A percentile compares a stretch with the other conserved stretches of the same genome.
Evolutionary conservation across 108 stramenopile species (phyloP).

Genomic region (Fragilariopsis cylindrus): DNA sequence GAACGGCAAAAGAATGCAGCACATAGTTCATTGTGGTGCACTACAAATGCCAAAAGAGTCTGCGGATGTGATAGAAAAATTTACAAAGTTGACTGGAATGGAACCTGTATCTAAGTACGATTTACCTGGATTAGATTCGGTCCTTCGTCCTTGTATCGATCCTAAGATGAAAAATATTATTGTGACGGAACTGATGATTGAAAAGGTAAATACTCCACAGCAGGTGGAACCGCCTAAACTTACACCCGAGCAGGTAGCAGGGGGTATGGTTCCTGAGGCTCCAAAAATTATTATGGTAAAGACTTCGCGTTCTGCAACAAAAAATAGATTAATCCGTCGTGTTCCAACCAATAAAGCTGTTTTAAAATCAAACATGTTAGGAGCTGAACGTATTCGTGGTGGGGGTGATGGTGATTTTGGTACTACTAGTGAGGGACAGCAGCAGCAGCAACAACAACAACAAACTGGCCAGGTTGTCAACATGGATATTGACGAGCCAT

Average conservation of each 20-base stretch:
- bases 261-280: background rate
- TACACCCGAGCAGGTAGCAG: slow-evolving; percentile 8
- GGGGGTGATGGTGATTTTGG: slow-evolving; percentile 35
- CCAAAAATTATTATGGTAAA: background rate
- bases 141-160: slow-evolving; percentile 47
- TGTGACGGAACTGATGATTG: slow-evolving; percentile 36
- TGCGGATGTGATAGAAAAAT: slow-evolving; percentile 45
- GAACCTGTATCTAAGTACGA: slow-evolving; percentile 6
- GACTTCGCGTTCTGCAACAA: slow-evolving; percentile 17
- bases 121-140: slow-evolving; percentile 47
- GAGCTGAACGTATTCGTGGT: slow-evolving; percentile 46
- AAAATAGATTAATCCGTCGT: slow-evolving; percentile 21
- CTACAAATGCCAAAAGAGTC: slow-evolving; percentile 62
- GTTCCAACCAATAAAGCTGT: background rate
- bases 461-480: background rate
- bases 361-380: background rate
- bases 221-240: background rate
- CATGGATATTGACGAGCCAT: background rate
- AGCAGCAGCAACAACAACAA: background rate
- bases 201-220: slow-evolving; percentile 18
- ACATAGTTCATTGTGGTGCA: slow-evolving; percentile 73
- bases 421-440: slow-evolving; percentile 11
- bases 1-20: slow-evolving; percentile 57
- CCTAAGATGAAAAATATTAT: slow-evolving; percentile 17
- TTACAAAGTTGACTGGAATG: slow-evolving; percentile 14